Percentiles rank a stretch among this genome's conserved stretches.
Conservation (phyloP, 257 asterid species). For the Paraleonurus japonicus region DNA sequence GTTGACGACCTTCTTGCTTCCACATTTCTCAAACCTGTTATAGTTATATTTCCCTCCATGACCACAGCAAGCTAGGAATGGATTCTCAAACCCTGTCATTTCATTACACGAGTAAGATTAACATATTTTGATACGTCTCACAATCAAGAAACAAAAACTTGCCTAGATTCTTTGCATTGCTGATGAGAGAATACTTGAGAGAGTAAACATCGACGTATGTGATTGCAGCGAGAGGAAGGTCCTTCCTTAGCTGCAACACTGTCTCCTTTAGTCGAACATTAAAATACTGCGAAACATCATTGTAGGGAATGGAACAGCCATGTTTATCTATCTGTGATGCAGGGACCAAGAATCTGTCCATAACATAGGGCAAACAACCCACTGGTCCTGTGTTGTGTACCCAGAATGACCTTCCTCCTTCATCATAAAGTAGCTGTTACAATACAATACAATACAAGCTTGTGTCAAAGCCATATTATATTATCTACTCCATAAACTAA, state of each 20-base stretch:
- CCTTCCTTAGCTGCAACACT: slow-evolving; percentile 45
- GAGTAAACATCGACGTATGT: slow-evolving; percentile 65
- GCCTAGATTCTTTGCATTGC: slow-evolving; percentile 50
- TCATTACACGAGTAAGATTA: not conserved
- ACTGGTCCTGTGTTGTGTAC: slow-evolving; percentile 81
- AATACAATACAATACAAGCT: too few species aligned
- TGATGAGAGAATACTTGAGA: slow-evolving; percentile 55
- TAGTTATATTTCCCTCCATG: slow-evolving; percentile 78
- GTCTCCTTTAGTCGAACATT: slow-evolving; percentile 48
- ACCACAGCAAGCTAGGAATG: slow-evolving; percentile 74
- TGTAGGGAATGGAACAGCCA: slow-evolving; percentile 69
- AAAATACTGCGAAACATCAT: slow-evolving; percentile 65
- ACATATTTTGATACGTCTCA: not conserved
- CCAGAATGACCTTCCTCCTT: slow-evolving; percentile 73
- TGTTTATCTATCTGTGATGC: slow-evolving; percentile 57
- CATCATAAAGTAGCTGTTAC: slow-evolving; percentile 40
- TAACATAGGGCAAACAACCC: slow-evolving; percentile 67
- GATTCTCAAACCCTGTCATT: slow-evolving; percentile 64
- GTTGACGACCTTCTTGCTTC: slow-evolving; percentile 47
- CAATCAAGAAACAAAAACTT: not conserved
- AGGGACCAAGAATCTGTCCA: slow-evolving; percentile 58
- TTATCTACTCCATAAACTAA: too few species aligned
- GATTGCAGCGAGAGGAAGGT: slow-evolving; percentile 65
- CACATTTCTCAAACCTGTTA: slow-evolving; percentile 53
- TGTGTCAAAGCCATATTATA: too few species aligned